A percentile compares a stretch with the other conserved stretches of the same genome.
phyloP scores from a whole-genome alignment of 352 stramenopile genomes.

The Pythium vanterpoolii region DNA sequence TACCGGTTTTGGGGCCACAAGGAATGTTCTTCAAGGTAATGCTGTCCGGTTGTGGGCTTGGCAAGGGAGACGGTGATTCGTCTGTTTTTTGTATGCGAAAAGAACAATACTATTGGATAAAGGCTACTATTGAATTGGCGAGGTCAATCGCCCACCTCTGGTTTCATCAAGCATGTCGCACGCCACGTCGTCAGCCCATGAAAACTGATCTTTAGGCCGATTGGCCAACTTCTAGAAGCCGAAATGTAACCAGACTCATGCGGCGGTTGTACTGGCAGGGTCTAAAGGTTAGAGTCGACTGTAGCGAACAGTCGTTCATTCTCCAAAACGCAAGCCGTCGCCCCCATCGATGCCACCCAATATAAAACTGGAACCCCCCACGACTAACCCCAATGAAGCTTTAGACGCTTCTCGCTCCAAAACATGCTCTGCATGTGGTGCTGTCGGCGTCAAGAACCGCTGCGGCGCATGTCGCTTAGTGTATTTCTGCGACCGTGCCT shows the following conservation, averaged over 20 bases:
- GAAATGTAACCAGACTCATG: conserved; percentile 9
- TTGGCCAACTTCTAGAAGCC: conserved; percentile 22
- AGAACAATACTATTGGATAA: conserved; percentile 8
- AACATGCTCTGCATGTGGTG: conserved; percentile 46
- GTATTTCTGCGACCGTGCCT: conserved; percentile 78
- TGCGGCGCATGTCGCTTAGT: conserved; percentile 67
- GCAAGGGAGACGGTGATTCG: conserved; percentile 20
- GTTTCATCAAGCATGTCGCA: conserved; percentile 6
- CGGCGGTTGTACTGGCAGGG: not conserved
- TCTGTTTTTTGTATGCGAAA: conserved; percentile 8
- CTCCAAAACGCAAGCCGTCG: conserved; percentile 4
- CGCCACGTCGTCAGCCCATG: conserved; percentile 13
- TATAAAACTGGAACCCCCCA: conserved; percentile 16
- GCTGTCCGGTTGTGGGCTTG: conserved; percentile 2
- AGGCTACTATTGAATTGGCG: conserved; percentile 11
- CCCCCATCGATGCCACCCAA: conserved; percentile 14
- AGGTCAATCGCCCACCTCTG: conserved; percentile 10
- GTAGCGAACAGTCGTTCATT: conserved; percentile 7
- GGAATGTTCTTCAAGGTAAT: conserved; percentile 30
- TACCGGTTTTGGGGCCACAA: conserved; percentile 18
- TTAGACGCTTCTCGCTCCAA: conserved; percentile 12
- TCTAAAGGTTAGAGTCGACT: not conserved
- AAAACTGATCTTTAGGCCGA: not conserved
- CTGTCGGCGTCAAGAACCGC: conserved; percentile 51
- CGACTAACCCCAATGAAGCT: conserved; percentile 10